These are phyloP conservation scores for Fistulinella prunicolor DNA, from an alignment of 768 basidiomycete species.

Conservation along the genomic window DNA sequence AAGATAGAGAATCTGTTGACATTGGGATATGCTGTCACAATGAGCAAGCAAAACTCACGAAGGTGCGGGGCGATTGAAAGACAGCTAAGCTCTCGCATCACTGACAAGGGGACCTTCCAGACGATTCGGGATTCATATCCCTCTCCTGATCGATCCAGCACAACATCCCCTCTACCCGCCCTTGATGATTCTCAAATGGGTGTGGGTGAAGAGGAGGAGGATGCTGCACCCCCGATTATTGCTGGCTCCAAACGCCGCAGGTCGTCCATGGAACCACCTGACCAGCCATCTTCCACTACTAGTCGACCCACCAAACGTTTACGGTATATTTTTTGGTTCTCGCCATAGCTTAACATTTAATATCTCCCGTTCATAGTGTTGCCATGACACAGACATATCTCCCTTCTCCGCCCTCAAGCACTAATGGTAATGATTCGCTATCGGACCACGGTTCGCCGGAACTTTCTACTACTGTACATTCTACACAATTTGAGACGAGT, in stretches of 20 bases:
- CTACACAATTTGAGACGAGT: not conserved
- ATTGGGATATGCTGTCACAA: not conserved
- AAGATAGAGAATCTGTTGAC: not conserved
- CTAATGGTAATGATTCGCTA: not conserved
- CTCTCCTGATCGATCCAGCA: constrained; percentile 12
- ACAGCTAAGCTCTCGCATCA: not conserved
- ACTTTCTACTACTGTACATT: not conserved
- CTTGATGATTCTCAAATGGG: constrained; percentile 7
- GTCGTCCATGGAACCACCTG: not conserved
- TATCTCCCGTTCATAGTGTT: not conserved
- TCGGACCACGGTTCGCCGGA: not conserved
- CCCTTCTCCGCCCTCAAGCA: constrained; percentile 17
- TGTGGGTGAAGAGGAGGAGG: constrained; percentile 17
- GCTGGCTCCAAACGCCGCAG: constrained; percentile 23
- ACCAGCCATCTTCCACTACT: not conserved
- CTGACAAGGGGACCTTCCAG: constrained; percentile 2
- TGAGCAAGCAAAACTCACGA: not conserved
- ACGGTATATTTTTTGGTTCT: constrained; percentile 11
- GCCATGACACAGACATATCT: constrained; percentile 1
- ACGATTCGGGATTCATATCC: constrained; percentile 7
- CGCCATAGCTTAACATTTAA: accelerated
- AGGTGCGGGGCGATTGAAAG: constrained; percentile 4
- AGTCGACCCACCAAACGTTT: constrained; percentile 20
- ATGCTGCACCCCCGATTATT: constrained; percentile 10
- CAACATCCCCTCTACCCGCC: constrained; percentile 7